Evolutionary conservation across 176 grass and related monocot species (phyloP), one percentile per base, ranked within the genome.

Genomic region (Chloris gayana): DNA sequence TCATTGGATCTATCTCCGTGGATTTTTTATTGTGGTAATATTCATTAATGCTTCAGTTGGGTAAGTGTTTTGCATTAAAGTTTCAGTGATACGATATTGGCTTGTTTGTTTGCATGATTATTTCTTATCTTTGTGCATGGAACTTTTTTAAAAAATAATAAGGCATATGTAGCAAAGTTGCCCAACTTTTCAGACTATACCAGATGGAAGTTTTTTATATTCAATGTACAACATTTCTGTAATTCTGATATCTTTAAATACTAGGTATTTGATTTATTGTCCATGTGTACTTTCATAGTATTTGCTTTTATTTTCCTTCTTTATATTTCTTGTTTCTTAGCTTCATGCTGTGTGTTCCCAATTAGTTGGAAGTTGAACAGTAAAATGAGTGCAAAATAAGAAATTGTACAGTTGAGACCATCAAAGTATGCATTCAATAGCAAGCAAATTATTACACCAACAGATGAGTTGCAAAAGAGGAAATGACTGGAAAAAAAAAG

Each of bases 341-440:
- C 58, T 39, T 74, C 31, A 27, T 65, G 70, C 15, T 42, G 32
- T 54, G 59, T 66, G 15, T 22, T 82, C 7, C 37, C 1, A n/a
- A 29, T 65, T n/a, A 53, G 42, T 65, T 50, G 80, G 33, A 82
- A 73, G 4, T 66, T 67, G 19, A 26, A 21, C 68, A 82, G 14
- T 2, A 27, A 72, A 49, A 21, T 14, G 3, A 50, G 47, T 17
- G 47, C 47, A 50, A 50, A 3, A 50, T 14, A 15, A 50, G 47
- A 50, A 50, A 50, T 50, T 50, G 47, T 14, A 50, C 14, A 18
- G 14, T 2, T 17, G 1, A 50, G 4, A 14, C 47, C 17, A 50
- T 17, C 4, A 50, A 50, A 50, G 14, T 18, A 50, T 14, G 14
- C 14, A 50, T 50, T 50, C 19, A 22, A 5, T 51, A 51, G 21